Evolutionary conservation across 2,329 filamentous ascomycete genomes (phyloP).

Genomic region (Onygena corvina): DNA sequence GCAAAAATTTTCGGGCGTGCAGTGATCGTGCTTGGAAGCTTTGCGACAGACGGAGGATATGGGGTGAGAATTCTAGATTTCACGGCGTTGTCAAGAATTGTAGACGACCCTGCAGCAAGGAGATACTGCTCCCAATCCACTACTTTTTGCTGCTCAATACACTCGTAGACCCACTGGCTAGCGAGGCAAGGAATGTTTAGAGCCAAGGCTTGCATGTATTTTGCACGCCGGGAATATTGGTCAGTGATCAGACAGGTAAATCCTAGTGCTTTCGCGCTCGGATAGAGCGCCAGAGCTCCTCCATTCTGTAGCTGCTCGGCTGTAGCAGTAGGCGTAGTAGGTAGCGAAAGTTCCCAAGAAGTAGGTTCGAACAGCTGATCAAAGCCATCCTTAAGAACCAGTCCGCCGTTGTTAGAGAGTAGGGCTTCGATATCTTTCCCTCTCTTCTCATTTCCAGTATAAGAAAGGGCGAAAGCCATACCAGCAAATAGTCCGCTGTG

Average conservation of each 20-base stretch:
- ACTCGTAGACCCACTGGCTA: constrained; percentile 66
- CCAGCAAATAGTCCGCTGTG: constrained; percentile 51
- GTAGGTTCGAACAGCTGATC: constrained; percentile 58
- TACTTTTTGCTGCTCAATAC: constrained; percentile 48
- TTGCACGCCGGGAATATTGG: constrained; percentile 70
- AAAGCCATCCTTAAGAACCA: constrained; percentile 62
- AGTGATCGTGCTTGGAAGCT: constrained; percentile 46
- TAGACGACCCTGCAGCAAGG: constrained; percentile 70
- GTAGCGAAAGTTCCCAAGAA: constrained; percentile 13
- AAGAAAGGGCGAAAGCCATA: constrained; percentile 83
- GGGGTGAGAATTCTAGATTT: constrained; percentile 57
- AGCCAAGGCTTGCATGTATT: constrained; percentile 90
- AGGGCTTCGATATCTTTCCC: constrained; percentile 47
- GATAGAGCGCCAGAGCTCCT: constrained; percentile 42
- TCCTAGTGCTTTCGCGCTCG: constrained; percentile 44
- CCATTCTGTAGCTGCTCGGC: background rate
- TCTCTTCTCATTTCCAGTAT: constrained; percentile 45
- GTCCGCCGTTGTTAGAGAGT: constrained; percentile 61
- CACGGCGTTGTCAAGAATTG: constrained; percentile 61
- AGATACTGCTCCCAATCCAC: constrained; percentile 72
- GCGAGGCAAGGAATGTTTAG: constrained; percentile 79
- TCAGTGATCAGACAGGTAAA: constrained; percentile 84
- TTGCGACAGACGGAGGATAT: constrained; percentile 48
- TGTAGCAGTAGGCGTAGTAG: constrained; percentile 12
- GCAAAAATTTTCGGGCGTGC: constrained; percentile 52